Evolutionary conservation across 2,329 filamentous ascomycete genomes (phyloP), one percentile per base, ranked within the genome.

Genomic region (Endoconidiophora laricicola): DNA sequence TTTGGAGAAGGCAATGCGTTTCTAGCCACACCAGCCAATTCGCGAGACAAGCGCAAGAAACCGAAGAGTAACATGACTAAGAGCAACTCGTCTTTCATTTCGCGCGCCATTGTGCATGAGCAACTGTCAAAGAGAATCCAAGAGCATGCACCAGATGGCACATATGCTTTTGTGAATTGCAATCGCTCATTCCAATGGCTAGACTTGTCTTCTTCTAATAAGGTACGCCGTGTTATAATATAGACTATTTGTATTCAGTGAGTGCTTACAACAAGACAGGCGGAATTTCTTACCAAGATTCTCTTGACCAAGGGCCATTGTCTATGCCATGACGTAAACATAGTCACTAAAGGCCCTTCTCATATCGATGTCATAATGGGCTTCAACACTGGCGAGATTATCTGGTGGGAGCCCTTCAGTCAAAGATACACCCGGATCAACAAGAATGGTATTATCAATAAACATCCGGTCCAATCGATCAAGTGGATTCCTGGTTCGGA

Each of bases 21-120:
- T 23, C 70, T 96, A 26, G 38, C 48, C 3, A 69, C 73, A 9
- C 66, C 77, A 2, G 70, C 72, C 16, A 69, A 72, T 14, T 72
- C 74, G 47, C 70, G 73, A 26, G 86, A 86, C 59, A 95, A 95
- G 70, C 76, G 79, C 62, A 78, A 81, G 60, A 98, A 98, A 64
- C 91, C 91, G 2, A 98, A 96, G 72, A 96, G 90, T 66, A 96
- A 93, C 63, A 91, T 98, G 63, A 81, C 90, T 48, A 98, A 98
- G 71, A 96, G 87, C 67, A 96, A 94, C 64, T 98, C 91, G 7
- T 94, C 90, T 0, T 98, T 95, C 61, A 91, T 98, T 26, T 95
- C 90, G n/a, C 73, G 91, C 49, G 90, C 95, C 29, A 94, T 96
- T 56, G 81, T 87, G 14, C 85, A 94, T 59, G 91, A 98, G 58